Evolutionary conservation across 108 stramenopile species (phyloP), one percentile per base, ranked within the genome.

Genomic region (Epipyxis sp.): DNA sequence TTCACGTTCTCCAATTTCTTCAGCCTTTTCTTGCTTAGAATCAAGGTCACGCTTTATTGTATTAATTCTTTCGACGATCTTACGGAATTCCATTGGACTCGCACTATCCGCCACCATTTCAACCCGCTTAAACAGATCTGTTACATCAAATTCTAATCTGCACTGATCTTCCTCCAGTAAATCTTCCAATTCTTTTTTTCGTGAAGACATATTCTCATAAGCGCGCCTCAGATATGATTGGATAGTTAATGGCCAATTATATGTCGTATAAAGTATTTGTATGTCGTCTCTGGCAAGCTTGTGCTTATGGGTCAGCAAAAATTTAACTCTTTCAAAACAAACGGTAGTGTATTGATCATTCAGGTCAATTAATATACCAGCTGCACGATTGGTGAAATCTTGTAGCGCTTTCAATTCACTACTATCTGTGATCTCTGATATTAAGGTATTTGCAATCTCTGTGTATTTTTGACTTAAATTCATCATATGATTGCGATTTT

Each of bases 1-100:
- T 77, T 90, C 85, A 77, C 87, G 84, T 78, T 82, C 86, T 29
- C n/a, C 41, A 35, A 90, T 83, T 45, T 54, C 57, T 27, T 88
- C 87, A 0, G 83, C 80, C 41, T 82, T 59, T 25, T 54, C 67
- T 50, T 81, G 34, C 1, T 69, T 72, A 34, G 69, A 72, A 39
- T 87, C 81, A 1, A 89, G 59, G 40, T 45, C 44, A 44, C 81
- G 82, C 43, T 86, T 45, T 1, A 86, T 34, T 0, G 83, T 59
- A 0, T 42, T 40, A 59, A 87, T 69, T 1, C 85, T 77, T 59
- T 78, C 62, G 25, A 84, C 81, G 44, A 57, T 59, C 59, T 78
- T 86, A 54, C 42, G 72, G 27, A 87, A 79, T 29, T 90, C 87
- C 1, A 69, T 59, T 2, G 82, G 82, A 10, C 32, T 74, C 3